Conservation (phyloP, 805 yeast genomes). For the Saturnispora kantuleensis region DNA sequence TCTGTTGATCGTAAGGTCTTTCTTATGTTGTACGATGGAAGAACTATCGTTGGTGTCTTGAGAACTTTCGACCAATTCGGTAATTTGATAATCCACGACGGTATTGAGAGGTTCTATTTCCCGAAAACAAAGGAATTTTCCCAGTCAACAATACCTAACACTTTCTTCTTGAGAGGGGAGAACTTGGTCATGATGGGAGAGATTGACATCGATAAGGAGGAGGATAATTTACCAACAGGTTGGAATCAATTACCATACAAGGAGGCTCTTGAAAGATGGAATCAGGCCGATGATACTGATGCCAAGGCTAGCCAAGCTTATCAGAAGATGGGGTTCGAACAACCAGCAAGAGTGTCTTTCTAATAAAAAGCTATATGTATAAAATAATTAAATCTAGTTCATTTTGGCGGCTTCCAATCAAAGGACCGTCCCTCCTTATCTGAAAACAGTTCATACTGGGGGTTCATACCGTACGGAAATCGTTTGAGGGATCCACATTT, state of each 20-base stretch:
- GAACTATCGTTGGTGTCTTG: slow-evolving; percentile 76
- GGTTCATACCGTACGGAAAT: slow-evolving; percentile 53
- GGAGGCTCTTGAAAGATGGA: slow-evolving; percentile 41
- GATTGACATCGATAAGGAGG: slow-evolving; percentile 81
- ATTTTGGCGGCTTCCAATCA: neutral
- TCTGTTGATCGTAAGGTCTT: slow-evolving; percentile 73
- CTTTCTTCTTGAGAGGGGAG: slow-evolving; percentile 88
- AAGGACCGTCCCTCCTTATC: slow-evolving; percentile 27
- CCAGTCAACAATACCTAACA: slow-evolving; percentile 54
- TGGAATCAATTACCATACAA: slow-evolving; percentile 50
- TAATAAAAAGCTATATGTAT: neutral
- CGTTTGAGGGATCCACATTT: slow-evolving; percentile 43
- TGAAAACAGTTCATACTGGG: slow-evolving; percentile 37
- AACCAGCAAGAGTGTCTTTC: neutral
- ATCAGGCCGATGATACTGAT: slow-evolving; percentile 6
- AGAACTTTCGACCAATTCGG: slow-evolving; percentile 95
- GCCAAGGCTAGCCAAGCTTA: neutral
- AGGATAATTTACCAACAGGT: slow-evolving; percentile 43
- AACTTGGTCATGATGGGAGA: slow-evolving; percentile 92
- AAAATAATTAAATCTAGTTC: neutral
- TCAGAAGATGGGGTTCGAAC: slow-evolving; percentile 3
- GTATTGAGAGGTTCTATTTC: slow-evolving; percentile 74
- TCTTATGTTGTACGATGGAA: slow-evolving; percentile 82
- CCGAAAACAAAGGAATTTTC: slow-evolving; percentile 45
- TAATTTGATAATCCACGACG: slow-evolving; percentile 84